phyloP scores from a whole-genome alignment of 345 rosid species.

The Salix koriyanagi region DNA sequence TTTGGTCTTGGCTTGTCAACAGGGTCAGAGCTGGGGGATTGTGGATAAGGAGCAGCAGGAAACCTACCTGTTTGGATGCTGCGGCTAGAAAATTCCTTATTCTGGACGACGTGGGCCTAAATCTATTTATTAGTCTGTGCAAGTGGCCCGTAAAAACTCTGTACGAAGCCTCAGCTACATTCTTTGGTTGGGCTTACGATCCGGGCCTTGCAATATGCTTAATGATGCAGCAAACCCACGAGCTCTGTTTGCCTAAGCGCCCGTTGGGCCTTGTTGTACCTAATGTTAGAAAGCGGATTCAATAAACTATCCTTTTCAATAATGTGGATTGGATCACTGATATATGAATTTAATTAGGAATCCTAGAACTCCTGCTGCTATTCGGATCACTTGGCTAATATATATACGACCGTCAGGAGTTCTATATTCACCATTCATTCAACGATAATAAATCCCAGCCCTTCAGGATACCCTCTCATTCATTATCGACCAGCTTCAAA shows the following conservation, averaged over 20 bases:
- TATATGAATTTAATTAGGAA: no score
- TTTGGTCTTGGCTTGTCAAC: slow-evolving; percentile 3
- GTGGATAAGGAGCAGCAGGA: slow-evolving; percentile 24
- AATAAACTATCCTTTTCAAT: no score
- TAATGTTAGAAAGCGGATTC: neutral
- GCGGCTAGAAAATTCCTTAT: neutral
- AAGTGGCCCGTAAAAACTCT: neutral
- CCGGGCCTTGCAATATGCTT: neutral
- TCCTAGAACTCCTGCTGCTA: no score
- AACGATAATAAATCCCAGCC: no score
- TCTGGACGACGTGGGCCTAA: neutral
- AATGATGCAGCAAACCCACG: neutral
- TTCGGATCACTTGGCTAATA: no score
- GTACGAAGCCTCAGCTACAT: neutral
- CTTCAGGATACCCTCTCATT: no score
- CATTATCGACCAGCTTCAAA: no score
- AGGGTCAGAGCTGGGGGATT: neutral
- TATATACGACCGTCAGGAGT: no score
- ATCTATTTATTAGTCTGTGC: neutral
- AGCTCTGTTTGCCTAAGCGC: neutral
- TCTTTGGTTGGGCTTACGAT: neutral
- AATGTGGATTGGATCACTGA: no score
- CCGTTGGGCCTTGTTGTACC: neutral
- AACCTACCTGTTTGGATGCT: neutral
- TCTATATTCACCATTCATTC: no score